Percentiles rank a stretch among this genome's conserved stretches.
Evolutionary conservation across 495 filamentous ascomycete species (phyloP).

Genomic region (Tuber calosporum): DNA sequence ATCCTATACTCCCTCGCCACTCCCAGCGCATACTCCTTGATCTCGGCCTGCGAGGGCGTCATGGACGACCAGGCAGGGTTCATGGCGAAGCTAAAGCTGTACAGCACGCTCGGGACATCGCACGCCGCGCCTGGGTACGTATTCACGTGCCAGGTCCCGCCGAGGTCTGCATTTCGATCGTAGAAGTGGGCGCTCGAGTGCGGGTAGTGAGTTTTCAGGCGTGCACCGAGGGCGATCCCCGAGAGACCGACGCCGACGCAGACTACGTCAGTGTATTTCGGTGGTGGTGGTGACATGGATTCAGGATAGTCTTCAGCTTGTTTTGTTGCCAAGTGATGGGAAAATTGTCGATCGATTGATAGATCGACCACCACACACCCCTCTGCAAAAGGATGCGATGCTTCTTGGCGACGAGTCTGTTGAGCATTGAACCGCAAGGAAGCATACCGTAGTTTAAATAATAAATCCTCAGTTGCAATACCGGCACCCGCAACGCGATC

Average conservation of each 20-base stretch:
- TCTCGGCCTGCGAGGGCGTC: slow-evolving; percentile 46
- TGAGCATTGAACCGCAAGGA: too few species aligned
- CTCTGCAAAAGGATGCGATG: not conserved
- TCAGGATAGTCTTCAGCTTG: not conserved
- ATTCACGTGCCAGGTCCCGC: slow-evolving; percentile 1
- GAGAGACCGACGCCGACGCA: not conserved
- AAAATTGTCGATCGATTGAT: not conserved
- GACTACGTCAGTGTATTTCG: not conserved
- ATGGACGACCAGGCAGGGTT: slow-evolving; percentile 48
- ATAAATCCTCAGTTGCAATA: too few species aligned
- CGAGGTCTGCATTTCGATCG: not conserved
- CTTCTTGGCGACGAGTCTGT: not conserved
- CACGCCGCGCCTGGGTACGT: slow-evolving; percentile 14
- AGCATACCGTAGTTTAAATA: too few species aligned
- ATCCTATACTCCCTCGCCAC: slow-evolving; percentile 48
- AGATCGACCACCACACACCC: not conserved
- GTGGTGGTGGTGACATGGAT: not conserved
- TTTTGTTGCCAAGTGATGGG: not conserved
- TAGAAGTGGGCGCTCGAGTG: not conserved
- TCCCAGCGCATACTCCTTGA: slow-evolving; percentile 47
- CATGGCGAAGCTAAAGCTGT: slow-evolving; percentile 49
- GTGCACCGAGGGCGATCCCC: not conserved
- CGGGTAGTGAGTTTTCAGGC: not conserved
- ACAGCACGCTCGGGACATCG: slow-evolving; percentile 40
- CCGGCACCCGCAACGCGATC: too few species aligned